phyloP scores from a whole-genome alignment of 2,329 filamentous ascomycete genomes.

The Scedosporium minutisporum region DNA sequence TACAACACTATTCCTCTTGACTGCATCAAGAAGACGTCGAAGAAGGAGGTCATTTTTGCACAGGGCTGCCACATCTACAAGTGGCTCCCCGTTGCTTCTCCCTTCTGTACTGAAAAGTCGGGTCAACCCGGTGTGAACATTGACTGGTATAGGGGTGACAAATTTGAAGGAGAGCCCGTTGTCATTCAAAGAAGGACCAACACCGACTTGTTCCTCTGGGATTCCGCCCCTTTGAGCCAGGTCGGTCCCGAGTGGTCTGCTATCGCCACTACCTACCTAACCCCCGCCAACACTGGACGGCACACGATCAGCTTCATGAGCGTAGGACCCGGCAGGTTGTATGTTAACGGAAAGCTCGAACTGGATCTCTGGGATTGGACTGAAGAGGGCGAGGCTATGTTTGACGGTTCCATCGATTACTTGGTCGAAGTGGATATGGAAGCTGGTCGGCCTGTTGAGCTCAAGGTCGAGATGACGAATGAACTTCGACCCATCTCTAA shows the following conservation, averaged over 20 bases:
- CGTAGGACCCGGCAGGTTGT: slow-evolving; percentile 54
- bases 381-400: slow-evolving; percentile 61
- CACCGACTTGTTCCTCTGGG: slow-evolving; percentile 62
- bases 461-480: slow-evolving; percentile 57
- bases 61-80: slow-evolving; percentile 55
- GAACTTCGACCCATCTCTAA: slow-evolving; percentile 53
- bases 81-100: slow-evolving; percentile 54
- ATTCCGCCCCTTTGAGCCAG: slow-evolving; percentile 51
- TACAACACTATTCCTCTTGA: slow-evolving; percentile 57
- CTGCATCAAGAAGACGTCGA: slow-evolving; percentile 45
- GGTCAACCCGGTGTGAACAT: slow-evolving; percentile 53
- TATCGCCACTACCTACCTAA: slow-evolving; percentile 50
- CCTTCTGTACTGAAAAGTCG: slow-evolving; percentile 44
- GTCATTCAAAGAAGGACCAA: slow-evolving; percentile 50
- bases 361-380: slow-evolving; percentile 63
- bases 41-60: slow-evolving; percentile 48
- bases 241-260: slow-evolving; percentile 57
- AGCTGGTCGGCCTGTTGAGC: slow-evolving; percentile 48
- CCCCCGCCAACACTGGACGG: slow-evolving; percentile 46
- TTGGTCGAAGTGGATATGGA: slow-evolving; percentile 51
- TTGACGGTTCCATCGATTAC: slow-evolving; percentile 56
- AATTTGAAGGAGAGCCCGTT: slow-evolving; percentile 47
- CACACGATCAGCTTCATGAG: slow-evolving; percentile 61
- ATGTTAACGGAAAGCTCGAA: slow-evolving; percentile 47
- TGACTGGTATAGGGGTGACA: slow-evolving; percentile 56